Percentiles rank a stretch among this genome's conserved stretches.
phyloP scores from a whole-genome alignment of 2,329 filamentous ascomycete species.

The Boeremia lycopersici region DNA sequence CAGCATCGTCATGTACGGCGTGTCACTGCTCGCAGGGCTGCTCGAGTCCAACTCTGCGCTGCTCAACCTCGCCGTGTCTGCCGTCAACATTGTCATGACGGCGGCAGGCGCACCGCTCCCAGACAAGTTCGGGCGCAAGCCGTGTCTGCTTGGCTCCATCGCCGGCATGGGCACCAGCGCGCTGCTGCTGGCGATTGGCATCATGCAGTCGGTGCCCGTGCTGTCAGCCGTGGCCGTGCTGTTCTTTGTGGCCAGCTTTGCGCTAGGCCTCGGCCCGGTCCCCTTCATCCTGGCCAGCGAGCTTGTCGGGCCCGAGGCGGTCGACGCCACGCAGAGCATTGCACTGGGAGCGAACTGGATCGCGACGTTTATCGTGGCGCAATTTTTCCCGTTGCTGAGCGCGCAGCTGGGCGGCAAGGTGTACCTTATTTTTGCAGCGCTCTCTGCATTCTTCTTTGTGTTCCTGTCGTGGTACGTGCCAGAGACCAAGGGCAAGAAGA shows the following conservation, averaged over 20 bases:
- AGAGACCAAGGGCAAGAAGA: conserved; percentile 85
- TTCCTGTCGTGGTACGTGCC: conserved; percentile 80
- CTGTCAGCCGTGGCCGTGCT: conserved; percentile 83
- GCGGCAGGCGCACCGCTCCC: conserved; percentile 80
- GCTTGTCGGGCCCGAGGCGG: conserved; percentile 86
- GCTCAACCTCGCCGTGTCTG: conserved; percentile 85
- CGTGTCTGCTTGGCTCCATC: conserved; percentile 81
- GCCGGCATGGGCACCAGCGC: conserved; percentile 82
- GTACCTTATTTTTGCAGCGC: conserved; percentile 86
- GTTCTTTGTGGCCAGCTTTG: conserved; percentile 87
- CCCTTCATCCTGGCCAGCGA: conserved; percentile 94
- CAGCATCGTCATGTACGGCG: conserved; percentile 98
- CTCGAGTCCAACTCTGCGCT: conserved; percentile 81
- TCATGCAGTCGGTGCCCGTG: conserved; percentile 72
- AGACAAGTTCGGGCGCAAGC: conserved; percentile 86
- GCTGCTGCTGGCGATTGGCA: conserved; percentile 78
- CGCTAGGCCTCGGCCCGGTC: conserved; percentile 87
- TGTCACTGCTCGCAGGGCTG: conserved; percentile 81
- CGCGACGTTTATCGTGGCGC: conserved; percentile 88
- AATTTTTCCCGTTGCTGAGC: conserved; percentile 92
- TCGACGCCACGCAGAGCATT: conserved; percentile 90
- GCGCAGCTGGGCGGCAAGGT: conserved; percentile 79
- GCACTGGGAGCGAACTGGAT: conserved; percentile 86
- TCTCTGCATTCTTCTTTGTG: conserved; percentile 70
- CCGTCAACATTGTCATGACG: conserved; percentile 84